phyloP scores from a whole-genome alignment of 2,329 filamentous ascomycete genomes.

The Colletotrichum sp. region DNA sequence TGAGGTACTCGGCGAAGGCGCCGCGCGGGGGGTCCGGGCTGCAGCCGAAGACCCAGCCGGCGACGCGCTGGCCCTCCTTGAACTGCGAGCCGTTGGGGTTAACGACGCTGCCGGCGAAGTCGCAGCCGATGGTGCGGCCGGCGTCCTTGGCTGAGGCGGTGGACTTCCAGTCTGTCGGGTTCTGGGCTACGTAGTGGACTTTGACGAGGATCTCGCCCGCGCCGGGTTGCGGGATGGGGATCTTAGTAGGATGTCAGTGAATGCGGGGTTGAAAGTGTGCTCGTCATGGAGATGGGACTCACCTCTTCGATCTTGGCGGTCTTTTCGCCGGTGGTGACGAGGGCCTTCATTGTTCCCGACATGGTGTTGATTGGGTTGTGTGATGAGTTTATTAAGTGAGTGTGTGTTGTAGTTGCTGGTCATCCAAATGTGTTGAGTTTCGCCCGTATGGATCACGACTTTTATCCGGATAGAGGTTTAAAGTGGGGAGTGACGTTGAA shows the following conservation, averaged over 20 bases:
- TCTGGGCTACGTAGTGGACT: slow-evolving; percentile 35
- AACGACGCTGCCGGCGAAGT: slow-evolving; percentile 37
- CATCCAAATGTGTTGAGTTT: fast-evolving
- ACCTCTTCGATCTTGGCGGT: slow-evolving; percentile 33
- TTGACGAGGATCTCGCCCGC: slow-evolving; percentile 38
- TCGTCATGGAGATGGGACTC: neutral
- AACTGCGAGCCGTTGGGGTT: slow-evolving; percentile 33
- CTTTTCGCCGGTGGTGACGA: slow-evolving; percentile 36
- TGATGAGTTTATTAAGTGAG: neutral
- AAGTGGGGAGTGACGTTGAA: neutral
- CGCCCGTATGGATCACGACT: neutral
- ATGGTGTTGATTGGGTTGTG: neutral
- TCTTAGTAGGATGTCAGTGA: neutral
- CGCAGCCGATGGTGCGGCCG: slow-evolving; percentile 35
- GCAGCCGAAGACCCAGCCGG: slow-evolving; percentile 35
- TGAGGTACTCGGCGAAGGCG: slow-evolving; percentile 17
- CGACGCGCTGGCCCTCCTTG: slow-evolving; percentile 34
- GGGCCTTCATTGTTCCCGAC: slow-evolving; percentile 25
- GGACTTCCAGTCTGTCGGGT: slow-evolving; percentile 40
- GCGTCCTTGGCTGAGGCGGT: neutral
- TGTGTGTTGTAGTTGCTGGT: neutral
- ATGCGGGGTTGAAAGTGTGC: neutral
- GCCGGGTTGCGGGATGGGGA: slow-evolving; percentile 31
- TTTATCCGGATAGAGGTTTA: neutral
- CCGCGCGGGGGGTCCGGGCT: slow-evolving; percentile 20